These are phyloP conservation scores for Phaseolus lunatus DNA, from an alignment of 306 rosid genomes.

Conservation along the genomic window DNA sequence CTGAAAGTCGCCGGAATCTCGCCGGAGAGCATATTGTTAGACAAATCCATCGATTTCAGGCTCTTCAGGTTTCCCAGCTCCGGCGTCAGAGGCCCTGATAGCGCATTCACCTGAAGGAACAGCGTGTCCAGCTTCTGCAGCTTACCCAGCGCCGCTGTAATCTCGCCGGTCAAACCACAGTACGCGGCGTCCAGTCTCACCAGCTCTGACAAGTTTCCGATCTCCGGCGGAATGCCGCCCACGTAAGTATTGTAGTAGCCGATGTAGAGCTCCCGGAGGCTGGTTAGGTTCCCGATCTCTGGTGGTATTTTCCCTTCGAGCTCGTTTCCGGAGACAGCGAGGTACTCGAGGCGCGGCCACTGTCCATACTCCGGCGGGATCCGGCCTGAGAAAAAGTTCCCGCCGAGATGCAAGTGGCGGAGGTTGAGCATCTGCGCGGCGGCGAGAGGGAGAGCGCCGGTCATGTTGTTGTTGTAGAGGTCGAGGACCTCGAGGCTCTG, in stretches of 20 bases:
- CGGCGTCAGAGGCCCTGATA: constrained; percentile 72
- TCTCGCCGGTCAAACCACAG: constrained; percentile 81
- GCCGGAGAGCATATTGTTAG: constrained; percentile 75
- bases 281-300: constrained; percentile 77
- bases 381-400: constrained; percentile 76
- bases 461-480: constrained; percentile 84
- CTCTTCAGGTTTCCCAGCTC: constrained; percentile 77
- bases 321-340: constrained; percentile 90
- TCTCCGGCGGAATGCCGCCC: constrained; percentile 80
- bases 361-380: constrained; percentile 81
- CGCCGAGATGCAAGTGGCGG: constrained; percentile 89
- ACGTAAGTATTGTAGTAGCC: constrained; percentile 77
- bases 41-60: constrained; percentile 89
- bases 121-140: constrained; percentile 84
- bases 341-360: constrained; percentile 66
- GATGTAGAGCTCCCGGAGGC: constrained; percentile 76
- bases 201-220: constrained; percentile 73
- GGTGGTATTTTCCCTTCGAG: constrained; percentile 73
- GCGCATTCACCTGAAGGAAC: constrained; percentile 91
- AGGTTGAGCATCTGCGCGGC: constrained; percentile 62
- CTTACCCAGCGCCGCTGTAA: constrained; percentile 74
- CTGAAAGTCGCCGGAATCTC: constrained; percentile 78
- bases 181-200: constrained; percentile 86
- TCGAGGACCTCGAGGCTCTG: constrained; percentile 69
- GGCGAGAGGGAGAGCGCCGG: constrained; percentile 71